Conservation (phyloP, 352 stramenopile species). For the Phytophthora lateralis region DNA sequence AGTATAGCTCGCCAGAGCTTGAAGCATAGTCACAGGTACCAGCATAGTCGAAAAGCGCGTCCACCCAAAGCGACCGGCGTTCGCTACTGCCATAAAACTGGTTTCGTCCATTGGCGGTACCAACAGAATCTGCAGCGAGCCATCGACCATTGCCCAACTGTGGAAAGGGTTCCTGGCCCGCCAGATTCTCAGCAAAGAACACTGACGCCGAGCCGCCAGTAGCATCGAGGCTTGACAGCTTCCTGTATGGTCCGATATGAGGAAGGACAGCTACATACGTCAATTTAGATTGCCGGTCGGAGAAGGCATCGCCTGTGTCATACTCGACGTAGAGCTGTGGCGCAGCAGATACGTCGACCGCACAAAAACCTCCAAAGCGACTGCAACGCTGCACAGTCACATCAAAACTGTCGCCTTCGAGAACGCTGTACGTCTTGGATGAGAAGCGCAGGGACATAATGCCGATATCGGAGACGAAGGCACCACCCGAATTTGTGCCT, state of each 20-base stretch:
- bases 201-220: conserved; percentile 37
- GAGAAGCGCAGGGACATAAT: conserved; percentile 89
- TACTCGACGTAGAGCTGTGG: conserved; percentile 71
- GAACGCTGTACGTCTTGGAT: conserved; percentile 73
- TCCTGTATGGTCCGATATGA: conserved; percentile 60
- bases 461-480: conserved; percentile 90
- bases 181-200: conserved; percentile 63
- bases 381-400: conserved; percentile 77
- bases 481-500: conserved; percentile 92
- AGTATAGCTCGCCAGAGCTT: conserved; percentile 64
- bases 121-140: conserved; percentile 65
- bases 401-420: conserved; percentile 86
- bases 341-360: conserved; percentile 53
- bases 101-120: conserved; percentile 85
- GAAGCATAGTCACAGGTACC: conserved; percentile 90
- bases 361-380: conserved; percentile 55
- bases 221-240: conserved; percentile 67
- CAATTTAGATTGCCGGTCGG: conserved; percentile 42
- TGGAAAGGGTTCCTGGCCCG: conserved; percentile 82
- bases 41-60: conserved; percentile 89
- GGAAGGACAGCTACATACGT: conserved; percentile 58
- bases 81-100: conserved; percentile 92
- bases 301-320: conserved; percentile 78
- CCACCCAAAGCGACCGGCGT: conserved; percentile 75
- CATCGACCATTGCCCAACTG: conserved; percentile 62